Percentiles rank a stretch among this genome's conserved stretches.
These are phyloP conservation scores for Tephrocybe sp. DNA, from an alignment of 768 basidiomycete species.

Conservation along the genomic window DNA sequence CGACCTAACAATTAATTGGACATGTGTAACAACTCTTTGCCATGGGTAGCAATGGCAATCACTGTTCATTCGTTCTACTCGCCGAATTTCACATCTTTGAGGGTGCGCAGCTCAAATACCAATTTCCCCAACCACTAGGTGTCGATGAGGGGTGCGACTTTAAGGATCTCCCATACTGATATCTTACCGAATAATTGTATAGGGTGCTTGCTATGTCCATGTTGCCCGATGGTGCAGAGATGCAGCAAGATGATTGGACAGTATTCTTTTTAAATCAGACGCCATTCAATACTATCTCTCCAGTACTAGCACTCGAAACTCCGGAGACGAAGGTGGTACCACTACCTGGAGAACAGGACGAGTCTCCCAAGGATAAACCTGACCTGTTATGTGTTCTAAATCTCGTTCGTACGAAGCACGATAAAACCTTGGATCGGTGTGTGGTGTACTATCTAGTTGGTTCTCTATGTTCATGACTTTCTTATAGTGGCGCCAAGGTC, in stretches of 20 bases:
- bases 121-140: constrained; percentile 93
- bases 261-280: constrained; percentile 98
- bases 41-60: constrained; percentile 67
- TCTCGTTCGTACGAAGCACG: constrained; percentile 88
- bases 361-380: constrained; percentile 30
- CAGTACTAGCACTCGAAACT: constrained; percentile 74
- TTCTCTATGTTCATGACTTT: constrained; percentile 1
- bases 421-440: constrained; percentile 77
- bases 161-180: constrained; percentile 1
- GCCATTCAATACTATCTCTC: constrained; percentile 81
- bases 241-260: constrained; percentile 95
- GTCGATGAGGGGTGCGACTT: constrained; percentile 85
- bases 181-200: constrained; percentile 15
- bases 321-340: constrained; percentile 38
- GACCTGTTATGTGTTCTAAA: constrained; percentile 87
- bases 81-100: constrained; percentile 99
- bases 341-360: constrained; percentile 34
- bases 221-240: constrained; percentile 98
- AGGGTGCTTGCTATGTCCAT: constrained; percentile 96
- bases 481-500: constrained; percentile 82
- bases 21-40: constrained; percentile 49
- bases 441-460: constrained; percentile 18
- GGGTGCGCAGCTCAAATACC: constrained; percentile 91
- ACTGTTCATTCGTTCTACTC: constrained; percentile 90
- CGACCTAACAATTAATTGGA: not conserved